Percentiles rank a stretch among this genome's conserved stretches.
phyloP scores from a whole-genome alignment of 768 basidiomycete genomes.

The Tylopilus subfusipes region DNA sequence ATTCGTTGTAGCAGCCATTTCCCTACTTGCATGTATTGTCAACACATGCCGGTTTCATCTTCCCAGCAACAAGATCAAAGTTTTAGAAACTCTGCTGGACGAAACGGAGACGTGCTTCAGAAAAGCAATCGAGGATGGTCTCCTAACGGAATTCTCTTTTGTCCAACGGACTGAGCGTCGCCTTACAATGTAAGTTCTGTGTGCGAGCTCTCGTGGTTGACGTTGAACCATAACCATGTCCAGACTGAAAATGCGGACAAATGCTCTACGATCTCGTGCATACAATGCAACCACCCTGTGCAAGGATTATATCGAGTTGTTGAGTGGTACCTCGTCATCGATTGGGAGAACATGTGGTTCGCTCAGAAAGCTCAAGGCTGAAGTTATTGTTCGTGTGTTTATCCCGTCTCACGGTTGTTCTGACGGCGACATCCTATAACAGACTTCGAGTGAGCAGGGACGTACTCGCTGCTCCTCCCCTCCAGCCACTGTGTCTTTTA shows the following conservation, averaged over 20 bases:
- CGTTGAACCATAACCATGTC: not conserved
- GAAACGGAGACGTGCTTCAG: constrained; percentile 1
- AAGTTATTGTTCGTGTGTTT: not conserved
- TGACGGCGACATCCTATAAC: not conserved
- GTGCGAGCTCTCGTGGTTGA: no score
- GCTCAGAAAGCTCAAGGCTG: not conserved
- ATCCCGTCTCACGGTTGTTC: no score
- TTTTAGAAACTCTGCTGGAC: not conserved
- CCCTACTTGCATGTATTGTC: not conserved
- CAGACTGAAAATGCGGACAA: not conserved
- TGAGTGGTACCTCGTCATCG: not conserved
- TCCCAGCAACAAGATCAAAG: constrained; percentile 7
- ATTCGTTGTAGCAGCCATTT: not conserved
- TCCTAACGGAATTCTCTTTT: not conserved
- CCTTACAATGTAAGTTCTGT: not conserved
- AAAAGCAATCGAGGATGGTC: not conserved
- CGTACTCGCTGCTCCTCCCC: no score
- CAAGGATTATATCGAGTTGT: not conserved
- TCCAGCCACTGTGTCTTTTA: no score
- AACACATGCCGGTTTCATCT: constrained; percentile 2
- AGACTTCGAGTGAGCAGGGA: not conserved
- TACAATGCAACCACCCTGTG: not conserved
- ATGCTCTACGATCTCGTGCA: not conserved
- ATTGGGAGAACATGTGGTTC: not conserved
- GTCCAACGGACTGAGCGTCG: not conserved